Base-by-base conservation (phyloP, 1,139 yeast species). In the Meyerozyma athensensis region DNA sequence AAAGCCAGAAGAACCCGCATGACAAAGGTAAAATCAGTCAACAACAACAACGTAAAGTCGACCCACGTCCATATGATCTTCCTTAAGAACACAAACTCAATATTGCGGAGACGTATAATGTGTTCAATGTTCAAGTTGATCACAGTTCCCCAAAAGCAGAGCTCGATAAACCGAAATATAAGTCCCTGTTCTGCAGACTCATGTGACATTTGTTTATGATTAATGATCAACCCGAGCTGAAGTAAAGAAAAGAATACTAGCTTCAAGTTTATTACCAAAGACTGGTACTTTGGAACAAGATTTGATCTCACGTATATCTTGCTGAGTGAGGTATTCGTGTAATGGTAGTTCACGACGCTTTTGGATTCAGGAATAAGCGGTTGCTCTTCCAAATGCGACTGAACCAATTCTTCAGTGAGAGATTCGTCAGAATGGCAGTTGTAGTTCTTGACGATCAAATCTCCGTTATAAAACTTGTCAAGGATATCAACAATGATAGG, bases 381-480 rank as follows among this genome's bases (percentile, higher is more conserved):
- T 21, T 50, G 44, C 32, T 58, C 58, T 39, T 68, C 65, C 18
- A 68, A 52, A 1, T 67, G 64, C 12, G 61, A 65, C 54, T 50
- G 26, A 68, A 49, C 16, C 61, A 58, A 22, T 63, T 50, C 44
- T 65, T 65, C 49, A 33, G 18, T 41, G 31, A 9, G 43, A 41
- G 26, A 24, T 30, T 35, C 23, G 31, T 24, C 10, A 26, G 28
- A 41, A 16, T 34, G 35, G n/a, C 37, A 39, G 20, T 39, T 31
- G 23, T 39, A 39, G 19, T 48, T 58, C 26, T 53, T 55, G 22
- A 63, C 40, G 7, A 66, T 58, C 23, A 68, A 52, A 34, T 61
- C 75, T 2, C 84, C 84, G 43, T 72, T 69, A 66, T 80, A 77
- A 34, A 79, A 69, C 38, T 73, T 66, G 36, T 73, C 72, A 37